Evolutionary conservation across 2,329 filamentous ascomycete species (phyloP).

Genomic region (Rhexocercosporidium sp.): DNA sequence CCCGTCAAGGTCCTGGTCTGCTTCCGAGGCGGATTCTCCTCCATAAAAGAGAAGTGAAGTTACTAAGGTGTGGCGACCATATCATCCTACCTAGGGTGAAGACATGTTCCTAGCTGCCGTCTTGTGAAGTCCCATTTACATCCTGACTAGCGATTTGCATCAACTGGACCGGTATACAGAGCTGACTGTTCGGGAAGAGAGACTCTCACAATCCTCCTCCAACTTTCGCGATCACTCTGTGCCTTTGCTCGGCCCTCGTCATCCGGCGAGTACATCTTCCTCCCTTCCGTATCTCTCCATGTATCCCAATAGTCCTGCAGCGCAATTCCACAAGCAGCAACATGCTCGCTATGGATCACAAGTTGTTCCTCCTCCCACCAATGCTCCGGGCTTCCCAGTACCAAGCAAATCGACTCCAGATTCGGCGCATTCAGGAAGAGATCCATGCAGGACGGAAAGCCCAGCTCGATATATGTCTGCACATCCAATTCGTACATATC

Average conservation of each 20-base stretch:
- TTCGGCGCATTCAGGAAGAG: constrained; percentile 5
- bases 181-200: not conserved
- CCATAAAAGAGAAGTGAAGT: too few relatives aligned
- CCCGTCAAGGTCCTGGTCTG: too few relatives aligned
- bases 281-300: not conserved
- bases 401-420: not conserved
- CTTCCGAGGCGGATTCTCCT: too few relatives aligned
- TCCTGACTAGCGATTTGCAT: not conserved
- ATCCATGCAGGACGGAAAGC: not conserved
- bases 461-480: not conserved
- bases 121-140: too few relatives aligned
- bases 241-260: not conserved
- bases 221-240: not conserved
- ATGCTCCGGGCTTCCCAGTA: not conserved
- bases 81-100: too few relatives aligned
- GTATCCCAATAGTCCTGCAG: constrained; percentile 3
- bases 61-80: too few relatives aligned
- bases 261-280: not conserved
- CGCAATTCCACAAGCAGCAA: not conserved
- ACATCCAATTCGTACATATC: not conserved
- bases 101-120: too few relatives aligned
- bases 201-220: not conserved
- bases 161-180: not conserved
- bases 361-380: not conserved
- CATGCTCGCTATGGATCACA: not conserved